Conservation (phyloP, 2,329 filamentous ascomycete species). For the Juglanconis oblonga region DNA sequence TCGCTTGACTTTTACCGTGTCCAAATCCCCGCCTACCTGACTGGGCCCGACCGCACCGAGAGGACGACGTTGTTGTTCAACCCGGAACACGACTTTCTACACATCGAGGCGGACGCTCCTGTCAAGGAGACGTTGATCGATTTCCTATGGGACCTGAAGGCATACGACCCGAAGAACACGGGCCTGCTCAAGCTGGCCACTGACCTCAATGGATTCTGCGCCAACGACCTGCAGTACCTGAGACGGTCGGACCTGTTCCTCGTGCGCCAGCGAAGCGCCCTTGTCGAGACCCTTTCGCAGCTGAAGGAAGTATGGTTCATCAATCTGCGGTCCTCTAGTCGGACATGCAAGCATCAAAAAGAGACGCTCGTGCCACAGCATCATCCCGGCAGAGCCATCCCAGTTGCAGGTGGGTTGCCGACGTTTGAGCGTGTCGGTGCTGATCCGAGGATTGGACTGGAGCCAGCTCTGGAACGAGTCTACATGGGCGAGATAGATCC, state of each 20-base stretch:
- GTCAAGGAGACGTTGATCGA: conserved; percentile 11
- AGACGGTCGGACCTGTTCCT: conserved; percentile 7
- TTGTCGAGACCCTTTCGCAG: conserved; percentile 18
- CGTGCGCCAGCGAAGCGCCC: conserved; percentile 15
- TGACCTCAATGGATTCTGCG: not conserved
- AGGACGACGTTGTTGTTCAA: conserved; percentile 5
- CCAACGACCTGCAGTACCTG: conserved; percentile 5
- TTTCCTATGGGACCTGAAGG: conserved; percentile 17
- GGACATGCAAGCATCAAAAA: not conserved
- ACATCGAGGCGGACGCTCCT: conserved; percentile 5
- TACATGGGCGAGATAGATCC: conserved; percentile 10
- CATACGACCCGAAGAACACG: conserved; percentile 10
- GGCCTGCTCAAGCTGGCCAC: conserved; percentile 8
- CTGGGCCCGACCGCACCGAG: not conserved
- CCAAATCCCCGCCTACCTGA: not conserved
- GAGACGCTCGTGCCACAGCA: not conserved
- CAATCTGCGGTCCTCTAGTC: not conserved
- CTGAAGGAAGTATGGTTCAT: conserved; percentile 15
- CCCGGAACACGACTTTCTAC: conserved; percentile 13
- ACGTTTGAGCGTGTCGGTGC: not conserved
- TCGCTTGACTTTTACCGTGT: conserved; percentile 4
- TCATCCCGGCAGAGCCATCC: not conserved
- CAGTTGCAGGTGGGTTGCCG: not conserved
- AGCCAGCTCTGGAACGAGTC: not conserved
- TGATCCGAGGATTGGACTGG: not conserved